Evolutionary conservation across 495 filamentous ascomycete species (phyloP).

Genomic region (Neurospora sublineolata): DNA sequence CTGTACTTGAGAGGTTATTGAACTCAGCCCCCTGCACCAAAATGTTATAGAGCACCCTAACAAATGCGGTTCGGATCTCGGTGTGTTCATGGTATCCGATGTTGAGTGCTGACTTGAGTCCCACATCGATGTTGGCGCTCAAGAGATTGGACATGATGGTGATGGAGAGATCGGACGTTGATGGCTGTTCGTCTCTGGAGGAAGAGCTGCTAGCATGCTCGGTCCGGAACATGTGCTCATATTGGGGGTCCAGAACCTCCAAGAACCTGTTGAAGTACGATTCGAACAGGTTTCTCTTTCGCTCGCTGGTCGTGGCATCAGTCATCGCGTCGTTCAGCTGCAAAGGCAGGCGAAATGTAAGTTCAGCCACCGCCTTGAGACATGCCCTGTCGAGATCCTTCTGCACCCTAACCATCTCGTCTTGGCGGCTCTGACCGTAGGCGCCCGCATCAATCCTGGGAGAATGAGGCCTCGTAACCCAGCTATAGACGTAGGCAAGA

Average conservation of each 20-base stretch:
- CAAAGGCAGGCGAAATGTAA: constrained; percentile 52
- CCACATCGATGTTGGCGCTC: constrained; percentile 58
- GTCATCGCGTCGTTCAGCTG: constrained; percentile 51
- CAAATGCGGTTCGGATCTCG: constrained; percentile 55
- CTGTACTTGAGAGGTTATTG: constrained; percentile 49
- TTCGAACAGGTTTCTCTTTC: constrained; percentile 53
- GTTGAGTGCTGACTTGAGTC: constrained; percentile 50
- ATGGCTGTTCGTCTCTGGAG: constrained; percentile 33
- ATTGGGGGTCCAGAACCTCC: constrained; percentile 45
- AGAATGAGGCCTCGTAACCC: constrained; percentile 47
- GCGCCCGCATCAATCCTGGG: constrained; percentile 18
- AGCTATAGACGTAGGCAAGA: constrained; percentile 50
- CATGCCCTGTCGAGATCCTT: constrained; percentile 52
- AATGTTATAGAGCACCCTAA: constrained; percentile 56
- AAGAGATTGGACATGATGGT: constrained; percentile 53
- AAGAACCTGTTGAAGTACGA: constrained; percentile 56
- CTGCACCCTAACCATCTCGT: constrained; percentile 44
- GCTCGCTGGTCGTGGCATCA: constrained; percentile 50
- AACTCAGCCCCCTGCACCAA: constrained; percentile 57
- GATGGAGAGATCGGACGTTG: constrained; percentile 48
- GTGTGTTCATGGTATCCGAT: constrained; percentile 58
- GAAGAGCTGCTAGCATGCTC: constrained; percentile 25
- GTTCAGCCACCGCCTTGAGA: constrained; percentile 45
- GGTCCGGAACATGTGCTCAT: constrained; percentile 30
- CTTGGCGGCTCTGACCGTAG: constrained; percentile 21